These are phyloP conservation scores for Xanthoconium stramineum DNA, from an alignment of 768 basidiomycete species.

Conservation along the genomic window DNA sequence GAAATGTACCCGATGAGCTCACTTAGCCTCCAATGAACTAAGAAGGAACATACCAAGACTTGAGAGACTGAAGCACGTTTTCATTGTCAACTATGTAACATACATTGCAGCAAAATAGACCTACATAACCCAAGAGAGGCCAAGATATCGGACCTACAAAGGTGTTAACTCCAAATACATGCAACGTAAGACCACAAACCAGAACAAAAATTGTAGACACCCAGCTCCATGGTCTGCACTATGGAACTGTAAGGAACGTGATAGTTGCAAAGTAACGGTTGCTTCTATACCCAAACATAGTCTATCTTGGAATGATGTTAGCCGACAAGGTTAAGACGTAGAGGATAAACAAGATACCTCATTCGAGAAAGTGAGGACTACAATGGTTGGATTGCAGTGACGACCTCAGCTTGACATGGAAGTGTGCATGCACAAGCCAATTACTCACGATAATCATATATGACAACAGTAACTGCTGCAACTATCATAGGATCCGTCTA, in stretches of 20 bases:
- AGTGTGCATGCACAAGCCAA: background rate
- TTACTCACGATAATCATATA: slow-evolving; percentile 12
- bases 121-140: background rate
- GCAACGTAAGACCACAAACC: background rate
- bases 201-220: slow-evolving; percentile 11
- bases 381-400: background rate
- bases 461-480: background rate
- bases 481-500: background rate
- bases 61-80: background rate
- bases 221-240: slow-evolving; percentile 8
- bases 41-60: background rate
- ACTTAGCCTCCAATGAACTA: background rate
- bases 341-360: background rate
- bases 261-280: background rate
- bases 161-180: background rate
- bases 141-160: background rate
- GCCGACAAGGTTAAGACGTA: background rate
- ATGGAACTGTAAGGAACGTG: background rate
- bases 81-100: background rate
- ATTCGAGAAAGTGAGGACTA: slow-evolving; percentile 7
- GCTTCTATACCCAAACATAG: slow-evolving; percentile 15
- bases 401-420: background rate
- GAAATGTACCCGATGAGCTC: no score
- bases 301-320: slow-evolving; percentile 9
- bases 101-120: background rate